phyloP scores from a whole-genome alignment of 2,329 filamentous ascomycete genomes.

The Penicillium psychrosexuale region DNA sequence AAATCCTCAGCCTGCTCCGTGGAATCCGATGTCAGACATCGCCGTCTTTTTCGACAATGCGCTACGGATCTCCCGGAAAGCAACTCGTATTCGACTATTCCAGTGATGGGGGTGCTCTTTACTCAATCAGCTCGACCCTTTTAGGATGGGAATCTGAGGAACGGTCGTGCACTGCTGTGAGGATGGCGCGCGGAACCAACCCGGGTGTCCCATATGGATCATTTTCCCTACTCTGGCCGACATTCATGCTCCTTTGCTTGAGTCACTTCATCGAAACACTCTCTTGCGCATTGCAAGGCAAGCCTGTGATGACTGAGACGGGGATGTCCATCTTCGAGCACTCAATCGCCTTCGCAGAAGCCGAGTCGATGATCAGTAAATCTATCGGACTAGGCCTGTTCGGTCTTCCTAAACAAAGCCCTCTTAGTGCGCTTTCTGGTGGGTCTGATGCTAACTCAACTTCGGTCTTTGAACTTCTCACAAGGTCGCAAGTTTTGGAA shows the following conservation, averaged over 20 bases:
- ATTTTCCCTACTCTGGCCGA: constrained; percentile 60
- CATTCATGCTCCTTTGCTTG: constrained; percentile 54
- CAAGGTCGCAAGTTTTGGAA: constrained; percentile 61
- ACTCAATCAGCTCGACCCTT: constrained; percentile 67
- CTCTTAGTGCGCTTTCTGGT: constrained; percentile 44
- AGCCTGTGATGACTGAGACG: constrained; percentile 75
- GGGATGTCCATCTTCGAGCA: constrained; percentile 97
- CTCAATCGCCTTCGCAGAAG: constrained; percentile 91
- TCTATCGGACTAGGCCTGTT: constrained; percentile 71
- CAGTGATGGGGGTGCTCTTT: constrained; percentile 65
- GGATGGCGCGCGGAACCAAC: constrained; percentile 63
- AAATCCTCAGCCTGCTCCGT: constrained; percentile 69
- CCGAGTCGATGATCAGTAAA: constrained; percentile 79
- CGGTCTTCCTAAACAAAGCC: constrained; percentile 46
- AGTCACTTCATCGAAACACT: constrained; percentile 89
- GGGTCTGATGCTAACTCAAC: constrained; percentile 30
- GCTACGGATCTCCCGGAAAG: constrained; percentile 66
- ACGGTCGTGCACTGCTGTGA: constrained; percentile 69
- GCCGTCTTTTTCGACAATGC: constrained; percentile 64
- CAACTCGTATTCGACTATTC: constrained; percentile 67
- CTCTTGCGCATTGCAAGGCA: constrained; percentile 81
- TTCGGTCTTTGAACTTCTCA: constrained; percentile 39
- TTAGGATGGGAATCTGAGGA: constrained; percentile 72
- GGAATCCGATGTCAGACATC: constrained; percentile 92
- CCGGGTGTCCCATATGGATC: constrained; percentile 68